Percentiles rank a stretch among this genome's conserved stretches.
These are phyloP conservation scores for Sisymbrium irio DNA, from an alignment of 345 rosid species.

Conservation along the genomic window DNA sequence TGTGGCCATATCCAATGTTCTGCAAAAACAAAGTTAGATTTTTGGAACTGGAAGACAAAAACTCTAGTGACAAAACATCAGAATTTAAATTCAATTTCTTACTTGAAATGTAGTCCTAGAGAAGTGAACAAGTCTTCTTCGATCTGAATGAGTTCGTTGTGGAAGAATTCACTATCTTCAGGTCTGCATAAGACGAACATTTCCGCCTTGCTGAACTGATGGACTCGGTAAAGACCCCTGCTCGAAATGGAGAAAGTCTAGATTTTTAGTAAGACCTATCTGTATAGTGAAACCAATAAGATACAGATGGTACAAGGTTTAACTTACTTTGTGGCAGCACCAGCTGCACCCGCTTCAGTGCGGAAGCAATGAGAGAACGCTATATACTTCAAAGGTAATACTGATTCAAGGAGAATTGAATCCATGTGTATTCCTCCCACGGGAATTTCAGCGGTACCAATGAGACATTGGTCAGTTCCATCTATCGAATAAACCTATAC, in stretches of 20 bases:
- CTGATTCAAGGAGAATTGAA: conserved; percentile 63
- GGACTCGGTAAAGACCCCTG: conserved; percentile 97
- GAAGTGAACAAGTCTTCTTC: conserved; percentile 87
- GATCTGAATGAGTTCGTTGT: conserved; percentile 72
- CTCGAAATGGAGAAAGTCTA: conserved; percentile 9
- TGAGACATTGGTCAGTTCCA: conserved; percentile 86
- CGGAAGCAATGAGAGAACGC: conserved; percentile 95
- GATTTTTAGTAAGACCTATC: background rate
- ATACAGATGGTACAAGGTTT: background rate
- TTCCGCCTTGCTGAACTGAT: conserved; percentile 95
- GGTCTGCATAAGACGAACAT: conserved; percentile 77
- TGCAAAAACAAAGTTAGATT: conserved; percentile 34
- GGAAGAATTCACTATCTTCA: conserved; percentile 71
- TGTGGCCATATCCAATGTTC: conserved; percentile 89
- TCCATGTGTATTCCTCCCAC: conserved; percentile 98
- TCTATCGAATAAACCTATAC: conserved; percentile 80
- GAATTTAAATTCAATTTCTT: conserved; percentile 20
- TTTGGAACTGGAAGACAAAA: conserved; percentile 7
- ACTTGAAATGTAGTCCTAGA: conserved; percentile 81
- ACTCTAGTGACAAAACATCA: background rate
- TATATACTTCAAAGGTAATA: conserved; percentile 70
- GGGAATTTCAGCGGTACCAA: conserved; percentile 97
- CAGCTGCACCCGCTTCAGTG: conserved; percentile 98
- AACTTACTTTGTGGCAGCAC: conserved; percentile 68
- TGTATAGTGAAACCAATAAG: background rate